These are phyloP conservation scores for Lycium barbarum DNA, from an alignment of 257 asterid species.

Conservation along the genomic window DNA sequence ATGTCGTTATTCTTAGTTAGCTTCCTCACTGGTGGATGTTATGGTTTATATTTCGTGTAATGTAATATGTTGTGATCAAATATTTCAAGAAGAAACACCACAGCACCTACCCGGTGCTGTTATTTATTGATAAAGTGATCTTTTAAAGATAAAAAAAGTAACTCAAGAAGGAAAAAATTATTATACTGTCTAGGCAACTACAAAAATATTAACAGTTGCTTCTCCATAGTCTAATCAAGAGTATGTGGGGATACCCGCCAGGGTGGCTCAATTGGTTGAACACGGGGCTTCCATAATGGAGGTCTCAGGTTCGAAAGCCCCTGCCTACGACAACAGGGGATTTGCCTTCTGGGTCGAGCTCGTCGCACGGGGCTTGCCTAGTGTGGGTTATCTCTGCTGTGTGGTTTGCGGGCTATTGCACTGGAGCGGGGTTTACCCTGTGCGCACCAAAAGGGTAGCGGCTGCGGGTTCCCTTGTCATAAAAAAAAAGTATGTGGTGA, in stretches of 20 bases:
- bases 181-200: neutral
- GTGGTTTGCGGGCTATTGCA: no score
- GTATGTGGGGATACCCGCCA: neutral
- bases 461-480: no score
- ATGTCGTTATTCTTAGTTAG: neutral
- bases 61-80: constrained; percentile 6
- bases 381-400: no score
- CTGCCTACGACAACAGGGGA: no score
- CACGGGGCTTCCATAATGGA: no score
- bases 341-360: no score
- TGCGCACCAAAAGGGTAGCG: no score
- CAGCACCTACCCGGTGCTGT: neutral
- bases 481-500: neutral
- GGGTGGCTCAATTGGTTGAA: no score
- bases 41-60: constrained; percentile 11
- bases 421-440: no score
- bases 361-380: no score
- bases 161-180: neutral
- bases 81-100: constrained; percentile 1
- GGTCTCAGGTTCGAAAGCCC: no score
- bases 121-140: neutral
- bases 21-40: constrained; percentile 19
- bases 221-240: constrained; percentile 4
- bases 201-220: neutral
- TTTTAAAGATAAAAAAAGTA: neutral